These are phyloP conservation scores for Aureobasidium sp. DNA, from an alignment of 2,329 filamentous ascomycete genomes.

Conservation along the genomic window DNA sequence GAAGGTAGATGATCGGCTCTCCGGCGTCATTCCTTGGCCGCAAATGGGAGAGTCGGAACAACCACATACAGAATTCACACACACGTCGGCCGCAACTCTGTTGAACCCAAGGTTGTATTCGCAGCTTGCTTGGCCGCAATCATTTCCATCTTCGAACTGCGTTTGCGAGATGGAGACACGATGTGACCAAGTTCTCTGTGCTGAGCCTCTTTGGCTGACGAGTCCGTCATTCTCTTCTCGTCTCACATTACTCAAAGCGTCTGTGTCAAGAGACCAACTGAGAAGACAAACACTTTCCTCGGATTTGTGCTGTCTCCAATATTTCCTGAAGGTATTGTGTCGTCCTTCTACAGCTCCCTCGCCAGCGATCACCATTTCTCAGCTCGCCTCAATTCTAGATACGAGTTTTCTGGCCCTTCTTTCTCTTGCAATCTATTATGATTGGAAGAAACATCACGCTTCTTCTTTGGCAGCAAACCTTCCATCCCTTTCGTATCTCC, in stretches of 20 bases:
- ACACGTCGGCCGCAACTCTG: background rate
- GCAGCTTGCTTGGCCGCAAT: background rate
- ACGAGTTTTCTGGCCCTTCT: background rate
- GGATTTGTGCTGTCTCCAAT: too few species aligned
- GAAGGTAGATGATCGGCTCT: background rate
- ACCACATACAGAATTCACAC: background rate
- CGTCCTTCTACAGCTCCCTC: background rate
- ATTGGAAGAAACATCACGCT: background rate
- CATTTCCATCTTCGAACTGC: background rate
- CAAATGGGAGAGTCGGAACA: background rate
- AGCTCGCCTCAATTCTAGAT: background rate
- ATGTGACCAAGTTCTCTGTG: background rate
- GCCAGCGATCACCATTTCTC: background rate
- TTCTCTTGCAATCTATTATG: background rate
- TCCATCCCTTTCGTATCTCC: background rate
- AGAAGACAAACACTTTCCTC: too few species aligned
- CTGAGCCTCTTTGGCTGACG: background rate
- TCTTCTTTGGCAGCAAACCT: background rate
- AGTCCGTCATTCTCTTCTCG: background rate
- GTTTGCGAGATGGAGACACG: background rate
- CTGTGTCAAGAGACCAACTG: too few species aligned
- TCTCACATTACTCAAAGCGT: background rate
- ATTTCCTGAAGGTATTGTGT: background rate
- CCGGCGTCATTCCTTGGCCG: background rate
- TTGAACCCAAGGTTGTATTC: background rate